Evolutionary conservation across 1,284 basidiomycete species (phyloP), one percentile per base, ranked within the genome.

Genomic region (Pyrrhoderma lamaoense): DNA sequence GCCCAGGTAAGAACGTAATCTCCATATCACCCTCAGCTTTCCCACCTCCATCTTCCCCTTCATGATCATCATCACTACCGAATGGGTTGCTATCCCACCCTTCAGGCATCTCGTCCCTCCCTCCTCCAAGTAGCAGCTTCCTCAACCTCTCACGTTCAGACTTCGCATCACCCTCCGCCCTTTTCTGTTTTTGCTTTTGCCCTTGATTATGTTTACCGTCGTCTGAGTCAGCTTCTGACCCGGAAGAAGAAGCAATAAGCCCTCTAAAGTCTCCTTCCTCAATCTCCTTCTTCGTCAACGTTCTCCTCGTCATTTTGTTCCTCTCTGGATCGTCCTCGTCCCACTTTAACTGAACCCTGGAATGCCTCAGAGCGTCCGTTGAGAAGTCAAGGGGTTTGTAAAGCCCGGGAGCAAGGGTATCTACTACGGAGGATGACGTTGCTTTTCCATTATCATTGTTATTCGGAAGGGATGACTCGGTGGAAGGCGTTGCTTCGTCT

Each of bases 301-400:
- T 70, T 39, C 91, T 80, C 47, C 93, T 81, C 8, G 91, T 92
- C 43, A 96, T 62, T 53, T 84, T 82, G 55, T 75, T 77, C 16
- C 96, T 85, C 63, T 95, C 89, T 2, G 91, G 85, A 61, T 99
- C 95, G 66, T 99, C 96, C 57, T 94, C 91, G 62, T 99, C 96
- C 96, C 96, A 99, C 8, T 95, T 98, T 22, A 99, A 76, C 63
- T 91, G 95, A 59, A 99, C 95, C 70, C 93, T 94, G 11, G 96
- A 99, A 66, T 99, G 94, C 7, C 96, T 86, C n/a, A 99, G 79
- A 5, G 94, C 94, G 64, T 95, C 92, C 1, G 96, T 99, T 25
- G 89, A 85, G 62, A 95, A 99, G 45, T 99, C 93, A 31, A 95
- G 77, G 1, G 80, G 82, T 64, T 86, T 88, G 70, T 92, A 93